A percentile compares a stretch with the other conserved stretches of the same genome.
Evolutionary conservation across 2,329 filamentous ascomycete species (phyloP).

Genomic region (Ophiosphaerella korrae): DNA sequence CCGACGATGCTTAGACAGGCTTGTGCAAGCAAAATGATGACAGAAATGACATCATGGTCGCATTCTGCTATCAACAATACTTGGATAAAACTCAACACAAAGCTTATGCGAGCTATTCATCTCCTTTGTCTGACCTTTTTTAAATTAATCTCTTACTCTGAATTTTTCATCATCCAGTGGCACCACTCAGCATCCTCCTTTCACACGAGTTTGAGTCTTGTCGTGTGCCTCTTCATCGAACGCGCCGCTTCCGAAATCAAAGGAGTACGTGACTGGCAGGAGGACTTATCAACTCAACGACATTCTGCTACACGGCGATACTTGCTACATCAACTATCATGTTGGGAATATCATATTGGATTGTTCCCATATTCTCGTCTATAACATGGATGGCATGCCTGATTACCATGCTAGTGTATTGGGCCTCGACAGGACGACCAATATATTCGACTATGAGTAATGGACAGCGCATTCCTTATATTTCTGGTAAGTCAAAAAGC

Average conservation of each 20-base stretch:
- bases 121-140: slow-evolving; percentile 4
- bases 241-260: slow-evolving; percentile 1
- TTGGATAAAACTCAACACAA: slow-evolving; percentile 3
- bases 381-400: slow-evolving; percentile 61
- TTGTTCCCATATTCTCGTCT: slow-evolving; percentile 72
- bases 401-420: slow-evolving; percentile 72
- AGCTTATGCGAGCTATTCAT: background rate
- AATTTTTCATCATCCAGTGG: background rate
- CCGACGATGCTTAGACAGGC: too few species aligned
- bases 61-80: slow-evolving; percentile 12
- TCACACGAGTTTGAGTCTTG: slow-evolving; percentile 1
- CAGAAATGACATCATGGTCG: slow-evolving; percentile 6
- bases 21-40: background rate
- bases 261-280: background rate
- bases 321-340: slow-evolving; percentile 19
- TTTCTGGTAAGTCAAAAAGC: slow-evolving; percentile 59
- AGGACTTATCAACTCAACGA: background rate
- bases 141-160: slow-evolving; percentile 3
- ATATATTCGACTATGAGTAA: slow-evolving; percentile 66
- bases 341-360: slow-evolving; percentile 57
- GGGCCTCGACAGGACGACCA: slow-evolving; percentile 63
- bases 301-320: background rate
- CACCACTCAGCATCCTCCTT: slow-evolving; percentile 5
- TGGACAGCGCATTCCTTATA: slow-evolving; percentile 70
- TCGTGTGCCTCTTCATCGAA: slow-evolving; percentile 8